These are phyloP conservation scores for Infundibulicybe gibba DNA, from an alignment of 768 basidiomycete species.

Conservation along the genomic window DNA sequence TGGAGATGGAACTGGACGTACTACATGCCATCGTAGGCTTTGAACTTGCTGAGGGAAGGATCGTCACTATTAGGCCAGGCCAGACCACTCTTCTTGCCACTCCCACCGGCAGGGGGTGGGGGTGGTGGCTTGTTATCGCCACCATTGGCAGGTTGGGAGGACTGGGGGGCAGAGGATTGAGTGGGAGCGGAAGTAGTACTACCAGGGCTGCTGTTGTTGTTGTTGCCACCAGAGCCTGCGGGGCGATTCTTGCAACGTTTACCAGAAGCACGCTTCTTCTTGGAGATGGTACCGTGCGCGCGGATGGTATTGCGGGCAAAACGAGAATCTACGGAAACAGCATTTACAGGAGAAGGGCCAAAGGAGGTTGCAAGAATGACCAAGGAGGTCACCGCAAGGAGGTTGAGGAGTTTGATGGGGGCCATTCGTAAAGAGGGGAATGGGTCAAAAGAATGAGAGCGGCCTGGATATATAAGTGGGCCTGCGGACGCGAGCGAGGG, in stretches of 20 bases:
- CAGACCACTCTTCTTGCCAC: conserved; percentile 50
- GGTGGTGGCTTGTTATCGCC: conserved; percentile 3
- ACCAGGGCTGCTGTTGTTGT: conserved; percentile 13
- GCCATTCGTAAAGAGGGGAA: conserved; percentile 32
- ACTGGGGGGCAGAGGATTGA: conserved; percentile 7
- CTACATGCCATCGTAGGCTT: conserved; percentile 38
- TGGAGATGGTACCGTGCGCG: conserved; percentile 42
- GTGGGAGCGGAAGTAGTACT: conserved; percentile 12
- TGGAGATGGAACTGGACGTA: conserved; percentile 18
- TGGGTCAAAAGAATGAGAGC: conserved; percentile 10
- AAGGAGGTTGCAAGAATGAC: conserved; percentile 53
- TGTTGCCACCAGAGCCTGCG: conserved; percentile 17
- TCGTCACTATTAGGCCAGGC: conserved; percentile 64
- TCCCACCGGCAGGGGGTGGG: conserved; percentile 9
- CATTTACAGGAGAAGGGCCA: conserved; percentile 42
- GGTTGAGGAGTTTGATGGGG: conserved; percentile 46
- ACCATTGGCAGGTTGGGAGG: conserved; percentile 12
- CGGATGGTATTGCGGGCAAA: conserved; percentile 41
- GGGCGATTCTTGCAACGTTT: conserved; percentile 60
- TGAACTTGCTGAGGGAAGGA: conserved; percentile 46
- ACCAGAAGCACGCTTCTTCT: conserved; percentile 42
- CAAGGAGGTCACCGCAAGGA: conserved; percentile 57
- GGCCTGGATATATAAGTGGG: neutral
- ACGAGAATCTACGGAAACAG: conserved; percentile 43
- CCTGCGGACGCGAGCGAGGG: neutral